Base-by-base conservation (phyloP, 305 asterid genomes). In the Salvia sclarea region DNA sequence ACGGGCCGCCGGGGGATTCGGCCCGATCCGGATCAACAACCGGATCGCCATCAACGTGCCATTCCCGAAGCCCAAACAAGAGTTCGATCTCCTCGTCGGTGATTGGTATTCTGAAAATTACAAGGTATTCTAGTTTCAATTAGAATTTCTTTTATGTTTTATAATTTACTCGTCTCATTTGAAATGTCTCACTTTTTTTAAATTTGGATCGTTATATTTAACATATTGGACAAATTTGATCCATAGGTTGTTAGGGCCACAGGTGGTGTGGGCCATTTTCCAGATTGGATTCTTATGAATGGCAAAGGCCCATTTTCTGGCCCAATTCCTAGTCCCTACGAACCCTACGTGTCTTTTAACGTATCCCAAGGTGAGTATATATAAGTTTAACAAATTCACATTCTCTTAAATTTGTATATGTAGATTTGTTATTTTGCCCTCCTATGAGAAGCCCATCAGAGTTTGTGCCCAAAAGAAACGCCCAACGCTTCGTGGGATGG, bases 1-100 rank as follows among this genome's bases (percentile, higher is more conserved):
- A n/a, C 81, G 81, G 76, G 91, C 84, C 18, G 91, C 81, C 0
- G 96, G 97, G n/a, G 96, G 95, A 17, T 86, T 78, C 54, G 97
- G 96, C 10, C 86, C 93, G 5, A 80, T 91, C 61, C 83, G 86
- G 16, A 81, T 91, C 24, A 89, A 87, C 74, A 91, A 85, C 41
- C 71, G 85, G 1, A n/a, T 59, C 0, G 75, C 71, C 13, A 78
- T 86, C 25, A 31, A 69, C 0, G 82, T 91, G 13, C 97, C 95
- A 0, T 91, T 87, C 14, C 81, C 89, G 0, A 64, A 68, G 73
- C 97, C 95, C 53, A 84, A 84, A 61, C 80, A 79, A 6, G 96
- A 91, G 62, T 85, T 85, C 55, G 93, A 91, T 70, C 80, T 91
- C 31, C 90, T 91, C 38, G 74, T 91, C 33, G 77, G 80, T 6